Conservation (phyloP, 345 rosid species). For the Moricandia arvensis region DNA sequence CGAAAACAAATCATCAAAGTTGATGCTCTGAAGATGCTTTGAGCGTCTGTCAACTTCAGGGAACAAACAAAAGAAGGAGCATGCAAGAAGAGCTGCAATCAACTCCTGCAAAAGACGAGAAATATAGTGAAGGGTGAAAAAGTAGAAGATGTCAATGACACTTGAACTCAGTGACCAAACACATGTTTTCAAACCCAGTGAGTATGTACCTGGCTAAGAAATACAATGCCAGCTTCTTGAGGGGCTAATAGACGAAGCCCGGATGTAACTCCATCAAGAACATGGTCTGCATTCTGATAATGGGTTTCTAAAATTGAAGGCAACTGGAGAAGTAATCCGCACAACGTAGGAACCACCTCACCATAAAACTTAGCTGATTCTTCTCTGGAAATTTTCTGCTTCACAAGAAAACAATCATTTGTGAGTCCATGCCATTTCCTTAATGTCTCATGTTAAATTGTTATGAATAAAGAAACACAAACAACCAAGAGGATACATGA, state of each 20-base stretch:
- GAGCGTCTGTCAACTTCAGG: slow-evolving; percentile 50
- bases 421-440: background rate
- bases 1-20: slow-evolving; percentile 71
- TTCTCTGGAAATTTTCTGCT: slow-evolving; percentile 38
- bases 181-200: too few relatives aligned
- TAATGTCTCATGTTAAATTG: background rate
- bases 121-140: background rate
- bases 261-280: slow-evolving; percentile 30
- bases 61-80: slow-evolving; percentile 57
- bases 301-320: slow-evolving; percentile 64
- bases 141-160: too few relatives aligned
- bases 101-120: slow-evolving; percentile 7
- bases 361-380: slow-evolving; percentile 65
- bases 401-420: background rate
- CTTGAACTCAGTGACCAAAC: too few relatives aligned
- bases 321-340: slow-evolving; percentile 44
- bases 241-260: slow-evolving; percentile 59
- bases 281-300: slow-evolving; percentile 54
- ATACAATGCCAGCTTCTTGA: slow-evolving; percentile 69
- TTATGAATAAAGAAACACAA: background rate
- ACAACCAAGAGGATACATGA: slow-evolving; percentile 1
- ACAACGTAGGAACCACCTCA: slow-evolving; percentile 63
- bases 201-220: slow-evolving; percentile 68
- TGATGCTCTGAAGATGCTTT: slow-evolving; percentile 64
- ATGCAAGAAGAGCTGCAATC: slow-evolving; percentile 37